A percentile compares a stretch with the other conserved stretches of the same genome.
Conservation (phyloP, 1,284 basidiomycete species). For the Rhizopogon hawkerae region DNA sequence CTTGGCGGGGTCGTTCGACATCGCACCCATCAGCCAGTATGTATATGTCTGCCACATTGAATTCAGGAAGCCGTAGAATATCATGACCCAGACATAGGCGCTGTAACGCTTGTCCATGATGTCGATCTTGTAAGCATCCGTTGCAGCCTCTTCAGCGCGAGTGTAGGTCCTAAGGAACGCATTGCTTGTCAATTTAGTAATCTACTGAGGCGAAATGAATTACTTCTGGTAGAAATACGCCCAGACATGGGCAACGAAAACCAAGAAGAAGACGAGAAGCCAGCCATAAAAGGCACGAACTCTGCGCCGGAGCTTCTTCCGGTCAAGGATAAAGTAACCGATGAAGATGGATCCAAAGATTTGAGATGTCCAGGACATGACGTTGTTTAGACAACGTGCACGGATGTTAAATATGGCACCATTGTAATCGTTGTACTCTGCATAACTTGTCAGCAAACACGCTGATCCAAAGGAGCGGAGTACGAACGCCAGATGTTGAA, state of each 20-base stretch:
- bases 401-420: constrained; percentile 33
- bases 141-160: constrained; percentile 25
- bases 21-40: constrained; percentile 32
- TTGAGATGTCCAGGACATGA: constrained; percentile 32
- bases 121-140: constrained; percentile 30
- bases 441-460: constrained; percentile 3
- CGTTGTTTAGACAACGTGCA: constrained; percentile 30
- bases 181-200: neutral
- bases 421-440: constrained; percentile 34
- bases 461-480: neutral
- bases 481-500: constrained; percentile 31
- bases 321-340: constrained; percentile 35
- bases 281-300: constrained; percentile 43
- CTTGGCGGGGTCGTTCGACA: constrained; percentile 9
- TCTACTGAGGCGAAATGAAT: constrained; percentile 6
- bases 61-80: constrained; percentile 31
- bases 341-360: constrained; percentile 32
- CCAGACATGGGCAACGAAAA: constrained; percentile 44
- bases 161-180: constrained; percentile 32
- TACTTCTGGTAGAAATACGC: constrained; percentile 47
- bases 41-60: constrained; percentile 47
- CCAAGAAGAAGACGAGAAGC: constrained; percentile 37
- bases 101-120: constrained; percentile 33
- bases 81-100: constrained; percentile 33
- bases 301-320: constrained; percentile 33